Percentiles rank a stretch among this genome's conserved stretches.
phyloP scores from a whole-genome alignment of 2,329 filamentous ascomycete species.

The Trichoderma sp. region DNA sequence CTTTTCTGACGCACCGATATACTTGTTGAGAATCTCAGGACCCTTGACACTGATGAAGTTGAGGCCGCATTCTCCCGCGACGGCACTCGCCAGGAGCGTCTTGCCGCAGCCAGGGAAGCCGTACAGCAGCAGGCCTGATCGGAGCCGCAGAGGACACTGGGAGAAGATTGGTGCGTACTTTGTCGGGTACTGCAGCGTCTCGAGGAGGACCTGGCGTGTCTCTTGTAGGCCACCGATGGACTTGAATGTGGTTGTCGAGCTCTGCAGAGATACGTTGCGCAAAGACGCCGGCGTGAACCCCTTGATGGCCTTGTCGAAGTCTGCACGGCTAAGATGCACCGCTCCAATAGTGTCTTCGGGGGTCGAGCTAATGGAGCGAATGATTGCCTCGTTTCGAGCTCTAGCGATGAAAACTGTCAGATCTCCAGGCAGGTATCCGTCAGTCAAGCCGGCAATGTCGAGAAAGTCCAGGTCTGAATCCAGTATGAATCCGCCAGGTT shows the following conservation, averaged over 20 bases:
- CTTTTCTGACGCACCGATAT: constrained; percentile 97
- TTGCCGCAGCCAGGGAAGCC: constrained; percentile 97
- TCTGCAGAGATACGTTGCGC: constrained; percentile 90
- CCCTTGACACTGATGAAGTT: constrained; percentile 99
- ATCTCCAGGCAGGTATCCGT: constrained; percentile 98
- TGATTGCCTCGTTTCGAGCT: constrained; percentile 88
- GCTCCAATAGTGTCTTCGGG: constrained; percentile 47
- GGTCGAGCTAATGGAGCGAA: constrained; percentile 68
- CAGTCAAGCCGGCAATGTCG: constrained; percentile 88
- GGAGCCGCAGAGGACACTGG: constrained; percentile 89
- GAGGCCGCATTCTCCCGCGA: constrained; percentile 95
- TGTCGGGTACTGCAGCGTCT: constrained; percentile 95
- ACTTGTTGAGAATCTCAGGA: constrained; percentile 98
- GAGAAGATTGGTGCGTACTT: constrained; percentile 98
- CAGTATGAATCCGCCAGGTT: constrained; percentile 67
- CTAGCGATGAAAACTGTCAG: constrained; percentile 81
- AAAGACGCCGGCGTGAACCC: constrained; percentile 95
- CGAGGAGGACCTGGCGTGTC: constrained; percentile 87
- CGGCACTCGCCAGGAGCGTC: constrained; percentile 89
- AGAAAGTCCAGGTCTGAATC: constrained; percentile 83
- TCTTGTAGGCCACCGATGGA: constrained; percentile 86
- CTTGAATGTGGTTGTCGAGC: constrained; percentile 87
- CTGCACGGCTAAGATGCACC: constrained; percentile 67
- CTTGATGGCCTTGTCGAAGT: constrained; percentile 82
- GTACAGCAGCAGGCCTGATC: constrained; percentile 89